phyloP scores from a whole-genome alignment of 768 basidiomycete species.

The Heimioporus sp. region DNA sequence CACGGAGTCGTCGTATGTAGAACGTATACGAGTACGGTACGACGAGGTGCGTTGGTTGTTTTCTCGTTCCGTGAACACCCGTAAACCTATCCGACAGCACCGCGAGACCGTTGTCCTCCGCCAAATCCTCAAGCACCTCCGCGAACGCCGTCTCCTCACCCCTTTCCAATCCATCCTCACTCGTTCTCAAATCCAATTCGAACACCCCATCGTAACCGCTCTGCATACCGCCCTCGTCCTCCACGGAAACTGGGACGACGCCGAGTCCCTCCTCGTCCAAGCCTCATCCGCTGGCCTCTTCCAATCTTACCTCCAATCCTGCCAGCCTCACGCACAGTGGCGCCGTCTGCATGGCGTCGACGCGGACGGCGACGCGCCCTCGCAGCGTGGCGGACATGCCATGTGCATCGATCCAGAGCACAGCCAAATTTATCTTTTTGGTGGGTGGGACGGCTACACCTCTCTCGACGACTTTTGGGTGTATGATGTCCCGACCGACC shows the following conservation, averaged over 20 bases:
- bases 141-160: slow-evolving; percentile 68
- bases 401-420: slow-evolving; percentile 74
- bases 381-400: slow-evolving; percentile 72
- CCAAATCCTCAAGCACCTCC: slow-evolving; percentile 55
- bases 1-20: slow-evolving; percentile 53
- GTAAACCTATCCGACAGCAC: slow-evolving; percentile 40
- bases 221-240: slow-evolving; percentile 66
- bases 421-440: slow-evolving; percentile 70
- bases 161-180: slow-evolving; percentile 42
- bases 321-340: slow-evolving; percentile 64
- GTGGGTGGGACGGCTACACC: slow-evolving; percentile 74
- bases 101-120: slow-evolving; percentile 64
- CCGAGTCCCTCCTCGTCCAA: slow-evolving; percentile 51
- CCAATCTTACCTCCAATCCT: slow-evolving; percentile 49
- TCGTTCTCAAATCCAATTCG: slow-evolving; percentile 32
- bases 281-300: slow-evolving; percentile 61
- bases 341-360: slow-evolving; percentile 56
- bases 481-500: slow-evolving; percentile 56
- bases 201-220: slow-evolving; percentile 68
- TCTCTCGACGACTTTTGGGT: slow-evolving; percentile 80
- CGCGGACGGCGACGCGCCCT: slow-evolving; percentile 61
- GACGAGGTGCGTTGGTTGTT: slow-evolving; percentile 53
- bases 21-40: slow-evolving; percentile 48
- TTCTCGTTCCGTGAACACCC: too few relatives aligned
- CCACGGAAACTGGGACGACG: slow-evolving; percentile 57